Conservation (phyloP, 169 alveolate species). For the Plasmodium yoelii region DNA sequence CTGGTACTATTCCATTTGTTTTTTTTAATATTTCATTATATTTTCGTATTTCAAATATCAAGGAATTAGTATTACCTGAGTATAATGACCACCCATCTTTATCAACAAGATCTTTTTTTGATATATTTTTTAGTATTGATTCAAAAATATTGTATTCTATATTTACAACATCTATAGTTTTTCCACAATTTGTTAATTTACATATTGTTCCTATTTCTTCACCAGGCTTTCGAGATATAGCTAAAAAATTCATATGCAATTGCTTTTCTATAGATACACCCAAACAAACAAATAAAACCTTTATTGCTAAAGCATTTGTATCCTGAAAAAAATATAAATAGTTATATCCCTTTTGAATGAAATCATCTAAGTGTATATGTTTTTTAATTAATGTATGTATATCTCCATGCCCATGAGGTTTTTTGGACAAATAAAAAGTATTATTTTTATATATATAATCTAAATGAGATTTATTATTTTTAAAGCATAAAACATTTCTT, state of each 20-base stretch:
- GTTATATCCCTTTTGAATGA: slow-evolving; percentile 87
- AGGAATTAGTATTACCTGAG: slow-evolving; percentile 92
- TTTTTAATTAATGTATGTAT: slow-evolving; percentile 90
- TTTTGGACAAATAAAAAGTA: slow-evolving; percentile 85
- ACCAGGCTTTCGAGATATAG: slow-evolving; percentile 92
- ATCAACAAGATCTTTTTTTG: slow-evolving; percentile 85
- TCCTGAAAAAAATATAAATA: slow-evolving; percentile 92
- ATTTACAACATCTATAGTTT: slow-evolving; percentile 81
- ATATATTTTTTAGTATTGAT: slow-evolving; percentile 86
- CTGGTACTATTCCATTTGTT: slow-evolving; percentile 94
- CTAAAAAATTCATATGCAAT: slow-evolving; percentile 88
- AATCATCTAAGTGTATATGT: slow-evolving; percentile 83
- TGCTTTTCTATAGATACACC: slow-evolving; percentile 88
- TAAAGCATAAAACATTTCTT: slow-evolving; percentile 92
- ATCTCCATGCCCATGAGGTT: slow-evolving; percentile 97
- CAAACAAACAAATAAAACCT: slow-evolving; percentile 88
- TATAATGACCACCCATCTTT: slow-evolving; percentile 88
- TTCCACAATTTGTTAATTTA: slow-evolving; percentile 80
- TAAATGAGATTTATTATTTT: slow-evolving; percentile 90
- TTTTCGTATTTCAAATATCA: slow-evolving; percentile 85
- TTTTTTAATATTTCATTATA: slow-evolving; percentile 86
- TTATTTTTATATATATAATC: slow-evolving; percentile 84
- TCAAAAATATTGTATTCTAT: slow-evolving; percentile 92
- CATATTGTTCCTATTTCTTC: slow-evolving; percentile 93
- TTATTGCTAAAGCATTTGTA: slow-evolving; percentile 91